phyloP scores from a whole-genome alignment of 2,329 filamentous ascomycete species.

The Aureobasidium sp. region DNA sequence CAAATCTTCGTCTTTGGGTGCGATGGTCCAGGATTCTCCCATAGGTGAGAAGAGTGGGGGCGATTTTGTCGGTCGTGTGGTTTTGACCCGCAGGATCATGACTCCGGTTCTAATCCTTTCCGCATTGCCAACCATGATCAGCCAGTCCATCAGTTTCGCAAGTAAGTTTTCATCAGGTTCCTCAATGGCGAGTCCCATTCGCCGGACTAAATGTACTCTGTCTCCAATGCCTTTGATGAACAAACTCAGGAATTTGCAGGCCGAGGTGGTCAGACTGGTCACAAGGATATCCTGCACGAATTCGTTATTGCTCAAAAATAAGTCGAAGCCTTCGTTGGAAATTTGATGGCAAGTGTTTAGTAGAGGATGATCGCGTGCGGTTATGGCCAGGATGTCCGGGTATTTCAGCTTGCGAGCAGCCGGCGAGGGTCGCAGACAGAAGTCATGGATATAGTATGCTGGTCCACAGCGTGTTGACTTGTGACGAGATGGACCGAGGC shows the following conservation, averaged over 20 bases:
- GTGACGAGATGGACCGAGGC: not conserved
- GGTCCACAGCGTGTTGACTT: not conserved
- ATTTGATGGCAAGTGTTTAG: not conserved
- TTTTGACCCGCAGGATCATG: not conserved
- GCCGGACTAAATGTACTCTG: not conserved
- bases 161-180: not conserved
- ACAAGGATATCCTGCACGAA: constrained; percentile 1
- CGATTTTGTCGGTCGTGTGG: not conserved
- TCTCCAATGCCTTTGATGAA: constrained; percentile 1
- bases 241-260: not conserved
- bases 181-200: not conserved
- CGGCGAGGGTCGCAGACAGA: not conserved
- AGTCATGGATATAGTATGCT: not conserved
- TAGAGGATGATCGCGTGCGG: not conserved
- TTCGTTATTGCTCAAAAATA: not conserved
- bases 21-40: not conserved
- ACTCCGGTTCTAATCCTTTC: not conserved
- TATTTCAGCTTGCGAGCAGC: not conserved
- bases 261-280: not conserved
- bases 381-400: not conserved
- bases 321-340: not conserved
- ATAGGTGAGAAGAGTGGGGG: not conserved
- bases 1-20: not conserved
- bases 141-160: not conserved
- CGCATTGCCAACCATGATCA: not conserved